Evolutionary conservation across 176 grass and related monocot species (phyloP), one percentile per base, ranked within the genome.

Genomic region (Triticum monococcum): DNA sequence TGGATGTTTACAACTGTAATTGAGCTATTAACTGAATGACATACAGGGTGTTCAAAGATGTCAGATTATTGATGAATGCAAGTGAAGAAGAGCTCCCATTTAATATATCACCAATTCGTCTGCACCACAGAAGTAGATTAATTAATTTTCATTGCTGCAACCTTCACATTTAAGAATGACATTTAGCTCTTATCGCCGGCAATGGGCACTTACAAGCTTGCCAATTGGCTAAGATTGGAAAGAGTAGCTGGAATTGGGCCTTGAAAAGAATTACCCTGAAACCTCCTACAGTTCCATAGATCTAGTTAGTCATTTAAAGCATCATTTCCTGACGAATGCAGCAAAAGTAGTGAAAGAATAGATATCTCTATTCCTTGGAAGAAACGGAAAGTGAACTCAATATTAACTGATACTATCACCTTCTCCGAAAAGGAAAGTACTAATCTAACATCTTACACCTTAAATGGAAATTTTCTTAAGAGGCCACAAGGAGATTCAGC

Each of bases 251-350:
- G 96, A 89, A 98, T 71, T 59, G 93, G 88, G 77, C 93, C 96
- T 90, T 93, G 64, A 68, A 98, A 96, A 56, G 88, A 92, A 88
- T 92, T 98, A 3, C 96, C 96, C 83, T 98, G 93, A 77, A 98
- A 91, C 69, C 90, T 78, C 87, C 93, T 98, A 69, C 24, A 85
- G 77, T 81, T 83, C 60, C 25, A 86, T 63, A 79, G 2, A 17
- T 81, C 52, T 31, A 88, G 59, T 57, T n/a, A 33, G 75, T 57
- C 31, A 62, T 22, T 35, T 5, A 26, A 25, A 83, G 18, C 11
- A 56, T 24, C 8, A 65, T 40, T 56, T 89, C 1, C 67, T 45
- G 40, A 83, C 36, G 12, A 13, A 83, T 82, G 48, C 4, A 25
- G 77, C 68, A 41, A 12, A 24, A 74, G 22, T 75, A 81, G 23